phyloP scores from a whole-genome alignment of 1,284 basidiomycete species.

The Prillingera fragicola region DNA sequence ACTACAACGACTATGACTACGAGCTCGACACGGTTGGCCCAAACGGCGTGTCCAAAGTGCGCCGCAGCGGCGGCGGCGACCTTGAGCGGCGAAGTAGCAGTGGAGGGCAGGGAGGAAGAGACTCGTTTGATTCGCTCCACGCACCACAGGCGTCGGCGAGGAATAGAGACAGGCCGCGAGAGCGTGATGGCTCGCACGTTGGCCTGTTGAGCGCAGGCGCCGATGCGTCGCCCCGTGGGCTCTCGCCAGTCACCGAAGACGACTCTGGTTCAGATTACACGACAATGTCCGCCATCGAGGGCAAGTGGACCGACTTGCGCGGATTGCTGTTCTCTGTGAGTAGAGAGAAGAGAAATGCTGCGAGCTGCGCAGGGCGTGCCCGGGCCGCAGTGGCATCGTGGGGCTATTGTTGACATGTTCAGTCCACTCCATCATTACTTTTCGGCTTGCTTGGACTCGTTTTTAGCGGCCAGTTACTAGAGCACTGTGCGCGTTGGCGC shows the following conservation, averaged over 20 bases:
- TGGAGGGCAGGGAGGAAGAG: too few species aligned
- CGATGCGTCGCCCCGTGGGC: background rate
- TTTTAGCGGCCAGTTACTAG: conserved; percentile 81
- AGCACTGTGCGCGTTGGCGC: conserved; percentile 79
- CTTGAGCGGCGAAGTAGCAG: too few species aligned
- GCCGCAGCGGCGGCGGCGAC: background rate
- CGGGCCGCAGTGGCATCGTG: too few species aligned
- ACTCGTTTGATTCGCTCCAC: background rate
- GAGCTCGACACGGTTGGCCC: conserved; percentile 13
- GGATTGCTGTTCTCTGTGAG: conserved; percentile 37
- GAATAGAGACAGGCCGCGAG: background rate
- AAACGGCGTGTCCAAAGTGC: background rate
- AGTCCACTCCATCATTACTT: conserved; percentile 50
- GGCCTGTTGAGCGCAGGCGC: background rate
- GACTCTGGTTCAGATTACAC: conserved; percentile 2
- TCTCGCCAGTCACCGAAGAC: background rate
- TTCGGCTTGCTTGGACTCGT: conserved; percentile 55
- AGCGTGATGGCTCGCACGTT: too few species aligned
- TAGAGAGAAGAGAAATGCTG: too few species aligned
- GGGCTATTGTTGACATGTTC: too few species aligned
- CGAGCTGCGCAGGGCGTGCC: too few species aligned
- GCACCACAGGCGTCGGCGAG: background rate
- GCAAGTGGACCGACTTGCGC: conserved; percentile 27
- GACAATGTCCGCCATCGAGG: conserved; percentile 8
- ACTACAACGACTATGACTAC: conserved; percentile 19